These are phyloP conservation scores for Blastobotrys mokoenaii DNA, from an alignment of 805 yeast species.

Conservation along the genomic window DNA sequence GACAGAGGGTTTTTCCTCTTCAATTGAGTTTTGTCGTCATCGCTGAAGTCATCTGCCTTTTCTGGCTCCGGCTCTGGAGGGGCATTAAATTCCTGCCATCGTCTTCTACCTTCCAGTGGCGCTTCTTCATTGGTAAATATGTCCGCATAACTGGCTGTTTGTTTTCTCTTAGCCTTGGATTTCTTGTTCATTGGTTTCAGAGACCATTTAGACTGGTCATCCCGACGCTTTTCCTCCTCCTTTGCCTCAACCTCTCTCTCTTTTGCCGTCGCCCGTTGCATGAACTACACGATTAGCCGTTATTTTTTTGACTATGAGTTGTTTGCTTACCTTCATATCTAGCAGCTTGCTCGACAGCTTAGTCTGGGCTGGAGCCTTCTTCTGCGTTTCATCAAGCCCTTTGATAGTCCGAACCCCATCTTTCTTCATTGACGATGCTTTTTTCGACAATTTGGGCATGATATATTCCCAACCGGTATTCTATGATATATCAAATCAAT, in stretches of 20 bases:
- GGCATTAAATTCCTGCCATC: slow-evolving; percentile 14
- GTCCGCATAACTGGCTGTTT: slow-evolving; percentile 10
- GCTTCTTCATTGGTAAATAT: not conserved
- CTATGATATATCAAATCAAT: too few relatives aligned
- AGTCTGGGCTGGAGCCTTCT: slow-evolving; percentile 13
- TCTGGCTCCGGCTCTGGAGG: slow-evolving; percentile 2
- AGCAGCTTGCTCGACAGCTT: slow-evolving; percentile 59
- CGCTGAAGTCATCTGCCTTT: not conserved
- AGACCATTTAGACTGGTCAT: slow-evolving; percentile 22
- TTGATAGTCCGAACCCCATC: not conserved
- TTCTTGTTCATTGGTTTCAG: slow-evolving; percentile 1
- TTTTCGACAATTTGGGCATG: not conserved
- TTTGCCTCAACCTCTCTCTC: slow-evolving; percentile 27
- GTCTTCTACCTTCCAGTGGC: slow-evolving; percentile 20
- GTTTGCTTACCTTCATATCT: slow-evolving; percentile 86
- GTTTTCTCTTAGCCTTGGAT: not conserved
- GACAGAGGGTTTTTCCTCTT: not conserved
- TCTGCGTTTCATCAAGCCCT: not conserved
- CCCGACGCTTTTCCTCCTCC: slow-evolving; percentile 17
- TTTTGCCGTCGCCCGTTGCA: slow-evolving; percentile 24
- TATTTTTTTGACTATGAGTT: too few relatives aligned
- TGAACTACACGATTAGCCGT: slow-evolving; percentile 14
- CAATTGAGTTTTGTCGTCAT: not conserved
- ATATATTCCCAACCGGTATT: not conserved
- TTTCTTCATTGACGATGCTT: not conserved